phyloP scores from a whole-genome alignment of 257 asterid genomes.

The Salvia splendens region DNA sequence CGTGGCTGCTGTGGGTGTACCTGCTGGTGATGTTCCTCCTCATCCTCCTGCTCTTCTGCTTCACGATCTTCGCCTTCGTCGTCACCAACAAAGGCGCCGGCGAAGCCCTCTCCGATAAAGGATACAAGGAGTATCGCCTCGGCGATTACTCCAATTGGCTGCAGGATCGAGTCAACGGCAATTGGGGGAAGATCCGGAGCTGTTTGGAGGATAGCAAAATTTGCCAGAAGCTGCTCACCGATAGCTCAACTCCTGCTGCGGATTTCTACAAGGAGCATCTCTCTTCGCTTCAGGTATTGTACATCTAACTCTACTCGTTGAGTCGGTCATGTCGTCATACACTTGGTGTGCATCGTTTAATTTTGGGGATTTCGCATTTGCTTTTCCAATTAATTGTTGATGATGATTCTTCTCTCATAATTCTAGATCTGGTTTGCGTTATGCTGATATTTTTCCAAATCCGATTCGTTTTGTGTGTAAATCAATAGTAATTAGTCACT shows the following conservation, averaged over 20 bases:
- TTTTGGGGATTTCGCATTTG: conserved; percentile 2
- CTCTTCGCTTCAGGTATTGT: conserved; percentile 70
- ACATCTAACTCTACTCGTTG: neutral
- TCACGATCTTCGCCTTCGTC: conserved; percentile 89
- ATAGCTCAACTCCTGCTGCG: conserved; percentile 37
- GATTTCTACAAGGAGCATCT: conserved; percentile 55
- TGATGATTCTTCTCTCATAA: conserved; percentile 4
- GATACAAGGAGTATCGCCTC: conserved; percentile 77
- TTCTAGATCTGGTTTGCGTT: conserved; percentile 26
- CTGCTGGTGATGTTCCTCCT: conserved; percentile 77
- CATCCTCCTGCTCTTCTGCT: conserved; percentile 63
- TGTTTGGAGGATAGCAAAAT: conserved; percentile 69
- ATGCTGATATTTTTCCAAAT: conserved; percentile 1
- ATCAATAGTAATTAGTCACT: too few species aligned
- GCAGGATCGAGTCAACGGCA: conserved; percentile 68
- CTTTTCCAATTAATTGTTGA: neutral
- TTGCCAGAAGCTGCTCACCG: conserved; percentile 57
- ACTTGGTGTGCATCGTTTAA: conserved; percentile 7
- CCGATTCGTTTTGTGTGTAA: neutral
- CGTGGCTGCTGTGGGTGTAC: conserved; percentile 83
- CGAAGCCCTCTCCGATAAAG: conserved; percentile 50
- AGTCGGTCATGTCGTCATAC: conserved; percentile 2
- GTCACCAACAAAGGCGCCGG: conserved; percentile 94
- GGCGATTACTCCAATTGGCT: conserved; percentile 87
- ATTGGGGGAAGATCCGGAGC: conserved; percentile 68